Conservation (phyloP, 345 rosid genomes). For the Theobroma cacao region DNA sequence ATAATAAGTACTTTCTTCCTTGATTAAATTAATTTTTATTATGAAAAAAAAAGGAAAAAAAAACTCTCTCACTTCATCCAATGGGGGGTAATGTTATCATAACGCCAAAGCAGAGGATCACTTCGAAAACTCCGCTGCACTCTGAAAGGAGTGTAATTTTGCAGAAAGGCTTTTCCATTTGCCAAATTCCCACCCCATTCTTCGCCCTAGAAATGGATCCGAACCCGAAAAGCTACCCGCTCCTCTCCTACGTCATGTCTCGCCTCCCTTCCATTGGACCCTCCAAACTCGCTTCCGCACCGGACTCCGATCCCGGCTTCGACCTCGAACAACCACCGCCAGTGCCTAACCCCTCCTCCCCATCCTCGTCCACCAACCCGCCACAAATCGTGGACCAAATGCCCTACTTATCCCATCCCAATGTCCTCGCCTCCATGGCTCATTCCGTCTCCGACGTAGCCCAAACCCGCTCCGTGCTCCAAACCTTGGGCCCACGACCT, state of each 20-base stretch:
- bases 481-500: constrained; percentile 82
- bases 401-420: constrained; percentile 68
- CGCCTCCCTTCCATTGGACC: constrained; percentile 66
- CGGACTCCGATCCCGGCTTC: constrained; percentile 14
- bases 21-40: too few relatives aligned
- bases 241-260: constrained; percentile 83
- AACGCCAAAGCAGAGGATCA: too few relatives aligned
- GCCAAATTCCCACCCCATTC: constrained; percentile 5
- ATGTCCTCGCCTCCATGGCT: constrained; percentile 72
- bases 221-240: constrained; percentile 59
- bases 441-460: constrained; percentile 67
- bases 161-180: too few relatives aligned
- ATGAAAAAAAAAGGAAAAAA: too few relatives aligned
- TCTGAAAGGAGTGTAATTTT: constrained; percentile 12
- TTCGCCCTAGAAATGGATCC: constrained; percentile 60
- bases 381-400: constrained; percentile 41
- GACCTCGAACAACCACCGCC: constrained; percentile 31
- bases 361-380: constrained; percentile 28
- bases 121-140: constrained; percentile 30
- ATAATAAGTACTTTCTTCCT: too few relatives aligned
- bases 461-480: constrained; percentile 80
- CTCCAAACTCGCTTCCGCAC: constrained; percentile 34
- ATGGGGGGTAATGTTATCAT: too few relatives aligned
- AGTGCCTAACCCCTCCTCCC: constrained; percentile 25
- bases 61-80: too few relatives aligned